Evolutionary conservation across 2,329 filamentous ascomycete species (phyloP).

Genomic region (Ophiocordyceps australis): DNA sequence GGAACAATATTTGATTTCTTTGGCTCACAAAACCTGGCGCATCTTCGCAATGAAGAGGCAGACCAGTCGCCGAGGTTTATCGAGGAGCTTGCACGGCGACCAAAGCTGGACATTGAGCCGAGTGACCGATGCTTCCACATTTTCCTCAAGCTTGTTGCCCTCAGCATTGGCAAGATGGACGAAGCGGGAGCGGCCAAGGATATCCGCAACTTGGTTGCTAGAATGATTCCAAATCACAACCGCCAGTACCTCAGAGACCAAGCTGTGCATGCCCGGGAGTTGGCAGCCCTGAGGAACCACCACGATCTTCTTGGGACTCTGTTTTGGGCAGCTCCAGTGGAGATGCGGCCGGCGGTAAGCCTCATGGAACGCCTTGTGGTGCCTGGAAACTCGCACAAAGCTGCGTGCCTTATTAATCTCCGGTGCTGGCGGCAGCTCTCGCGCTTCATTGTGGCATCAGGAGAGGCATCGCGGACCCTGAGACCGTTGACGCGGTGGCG

Average conservation of each 20-base stretch:
- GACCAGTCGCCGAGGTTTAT: slow-evolving; percentile 43
- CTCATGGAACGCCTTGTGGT: slow-evolving; percentile 41
- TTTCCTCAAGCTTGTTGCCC: slow-evolving; percentile 43
- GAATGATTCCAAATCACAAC: slow-evolving; percentile 47
- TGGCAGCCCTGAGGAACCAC: slow-evolving; percentile 48
- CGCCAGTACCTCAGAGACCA: slow-evolving; percentile 46
- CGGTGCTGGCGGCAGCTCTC: slow-evolving; percentile 45
- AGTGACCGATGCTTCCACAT: slow-evolving; percentile 49
- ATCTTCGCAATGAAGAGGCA: slow-evolving; percentile 46
- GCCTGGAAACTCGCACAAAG: slow-evolving; percentile 43
- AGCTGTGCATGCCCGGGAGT: slow-evolving; percentile 36
- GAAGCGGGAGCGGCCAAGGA: slow-evolving; percentile 31
- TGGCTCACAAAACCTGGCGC: slow-evolving; percentile 38
- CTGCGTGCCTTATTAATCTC: slow-evolving; percentile 46
- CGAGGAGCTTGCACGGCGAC: slow-evolving; percentile 28
- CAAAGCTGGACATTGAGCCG: slow-evolving; percentile 28
- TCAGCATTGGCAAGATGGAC: slow-evolving; percentile 33
- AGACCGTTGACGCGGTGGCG: slow-evolving; percentile 28
- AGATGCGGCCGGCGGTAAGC: slow-evolving; percentile 31
- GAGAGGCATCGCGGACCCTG: slow-evolving; percentile 28
- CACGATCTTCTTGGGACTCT: slow-evolving; percentile 50
- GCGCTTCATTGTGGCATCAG: slow-evolving; percentile 33
- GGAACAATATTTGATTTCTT: slow-evolving; percentile 52
- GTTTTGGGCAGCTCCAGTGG: slow-evolving; percentile 42
- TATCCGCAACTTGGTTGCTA: slow-evolving; percentile 40